These are phyloP conservation scores for Pythium aquatile DNA, from an alignment of 352 stramenopile species.

Conservation along the genomic window DNA sequence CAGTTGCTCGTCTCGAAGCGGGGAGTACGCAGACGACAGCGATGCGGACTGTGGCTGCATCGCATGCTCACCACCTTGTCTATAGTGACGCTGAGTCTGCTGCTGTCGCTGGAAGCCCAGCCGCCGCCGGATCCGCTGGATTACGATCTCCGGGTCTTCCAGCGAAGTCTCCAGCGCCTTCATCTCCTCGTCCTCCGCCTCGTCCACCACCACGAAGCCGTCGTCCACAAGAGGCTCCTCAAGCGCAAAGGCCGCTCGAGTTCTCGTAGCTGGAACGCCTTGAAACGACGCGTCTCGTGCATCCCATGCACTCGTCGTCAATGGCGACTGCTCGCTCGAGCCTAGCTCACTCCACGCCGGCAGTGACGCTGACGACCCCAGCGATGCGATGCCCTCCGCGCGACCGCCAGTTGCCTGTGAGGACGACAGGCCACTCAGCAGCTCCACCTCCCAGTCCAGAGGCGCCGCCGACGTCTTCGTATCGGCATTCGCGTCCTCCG, in stretches of 20 bases:
- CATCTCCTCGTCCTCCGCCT: constrained; percentile 10
- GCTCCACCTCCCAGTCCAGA: constrained; percentile 24
- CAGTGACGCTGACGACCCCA: constrained; percentile 4
- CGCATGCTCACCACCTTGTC: background rate
- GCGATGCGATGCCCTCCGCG: background rate
- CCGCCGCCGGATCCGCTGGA: constrained; percentile 55
- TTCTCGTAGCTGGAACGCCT: background rate
- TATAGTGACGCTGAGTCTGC: background rate
- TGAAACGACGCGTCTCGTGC: background rate
- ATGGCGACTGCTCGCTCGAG: background rate
- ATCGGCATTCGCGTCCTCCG: background rate
- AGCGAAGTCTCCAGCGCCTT: constrained; percentile 18
- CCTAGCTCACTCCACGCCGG: background rate
- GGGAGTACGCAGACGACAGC: background rate
- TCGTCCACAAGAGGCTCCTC: constrained; percentile 3
- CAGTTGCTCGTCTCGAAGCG: constrained; percentile 5
- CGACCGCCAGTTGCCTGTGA: background rate
- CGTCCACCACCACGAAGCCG: constrained; percentile 13
- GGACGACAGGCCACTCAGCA: constrained; percentile 14
- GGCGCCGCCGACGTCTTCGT: background rate
- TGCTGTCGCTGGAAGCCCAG: constrained; percentile 30
- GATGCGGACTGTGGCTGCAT: background rate
- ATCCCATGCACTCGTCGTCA: background rate
- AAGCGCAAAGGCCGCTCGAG: background rate
- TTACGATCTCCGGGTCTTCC: constrained; percentile 56